These are phyloP conservation scores for Phycomyces blakesleeanus DNA, from an alignment of 192 early-diverging fungal genomes.

Conservation along the genomic window DNA sequence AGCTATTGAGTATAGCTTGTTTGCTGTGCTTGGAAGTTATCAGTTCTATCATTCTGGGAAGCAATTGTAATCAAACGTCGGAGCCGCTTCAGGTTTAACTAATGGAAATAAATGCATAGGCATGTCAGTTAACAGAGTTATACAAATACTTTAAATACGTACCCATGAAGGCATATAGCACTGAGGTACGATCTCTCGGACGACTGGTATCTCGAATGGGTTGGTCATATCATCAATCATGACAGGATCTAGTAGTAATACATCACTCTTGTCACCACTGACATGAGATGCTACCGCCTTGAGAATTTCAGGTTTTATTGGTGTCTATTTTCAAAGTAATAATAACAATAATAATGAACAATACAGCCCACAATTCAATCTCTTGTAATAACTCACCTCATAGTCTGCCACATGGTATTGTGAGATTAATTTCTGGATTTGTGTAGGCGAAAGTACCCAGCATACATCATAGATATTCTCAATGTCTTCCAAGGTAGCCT, in stretches of 20 bases:
- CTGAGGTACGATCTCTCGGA: slow-evolving; percentile 8
- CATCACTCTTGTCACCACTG: slow-evolving; percentile 85
- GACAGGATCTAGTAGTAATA: slow-evolving; percentile 82
- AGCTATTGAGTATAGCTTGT: neutral
- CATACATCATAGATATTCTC: slow-evolving; percentile 99
- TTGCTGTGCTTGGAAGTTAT: neutral
- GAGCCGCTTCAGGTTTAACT: slow-evolving; percentile 20
- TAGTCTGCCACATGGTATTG: slow-evolving; percentile 96
- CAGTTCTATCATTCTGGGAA: slow-evolving; percentile 3
- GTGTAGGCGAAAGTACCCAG: slow-evolving; percentile 91
- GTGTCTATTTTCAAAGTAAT: slow-evolving; percentile 38
- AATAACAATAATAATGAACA: neutral
- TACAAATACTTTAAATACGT: neutral
- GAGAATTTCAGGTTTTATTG: slow-evolving; percentile 84
- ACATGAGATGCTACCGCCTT: slow-evolving; percentile 86
- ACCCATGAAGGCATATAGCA: slow-evolving; percentile 18
- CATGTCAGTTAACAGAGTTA: neutral
- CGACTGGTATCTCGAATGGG: slow-evolving; percentile 53
- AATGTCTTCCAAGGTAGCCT: slow-evolving; percentile 67
- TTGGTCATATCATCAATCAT: slow-evolving; percentile 52
- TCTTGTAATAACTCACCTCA: slow-evolving; percentile 52
- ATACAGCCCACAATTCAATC: neutral
- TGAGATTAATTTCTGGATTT: slow-evolving; percentile 96
- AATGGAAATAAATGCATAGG: neutral
- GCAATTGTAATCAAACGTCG: slow-evolving; percentile 12